phyloP scores from a whole-genome alignment of 805 yeast species.

The Naumovozyma baii region DNA sequence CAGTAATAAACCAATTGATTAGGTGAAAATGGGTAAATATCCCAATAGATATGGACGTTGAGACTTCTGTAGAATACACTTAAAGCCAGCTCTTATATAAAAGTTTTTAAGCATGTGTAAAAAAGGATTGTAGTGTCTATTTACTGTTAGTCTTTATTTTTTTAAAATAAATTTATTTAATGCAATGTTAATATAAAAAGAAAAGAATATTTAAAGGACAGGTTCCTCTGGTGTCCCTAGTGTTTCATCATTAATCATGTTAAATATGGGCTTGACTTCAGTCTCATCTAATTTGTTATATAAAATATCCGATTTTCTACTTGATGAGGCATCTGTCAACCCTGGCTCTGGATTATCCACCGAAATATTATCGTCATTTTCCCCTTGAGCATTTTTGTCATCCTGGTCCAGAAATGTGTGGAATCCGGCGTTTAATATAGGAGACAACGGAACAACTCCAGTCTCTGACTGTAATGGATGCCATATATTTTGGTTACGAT shows the following conservation, averaged over 20 bases:
- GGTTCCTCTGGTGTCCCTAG: not conserved
- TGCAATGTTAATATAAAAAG: not conserved
- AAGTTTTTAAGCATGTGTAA: no score
- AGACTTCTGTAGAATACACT: no score
- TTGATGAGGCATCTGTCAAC: not conserved
- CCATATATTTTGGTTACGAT: slow-evolving; percentile 20
- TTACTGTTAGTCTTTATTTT: no score
- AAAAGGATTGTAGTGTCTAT: no score
- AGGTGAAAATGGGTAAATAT: slow-evolving; percentile 6
- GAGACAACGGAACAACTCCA: not conserved
- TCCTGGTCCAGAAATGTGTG: not conserved
- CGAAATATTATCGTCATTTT: not conserved
- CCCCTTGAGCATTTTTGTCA: slow-evolving; percentile 1
- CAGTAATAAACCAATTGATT: slow-evolving; percentile 21
- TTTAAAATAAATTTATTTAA: not conserved
- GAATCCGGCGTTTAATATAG: not conserved
- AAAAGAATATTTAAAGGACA: not conserved
- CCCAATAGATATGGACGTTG: not conserved
- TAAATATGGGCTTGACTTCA: not conserved
- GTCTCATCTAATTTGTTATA: not conserved
- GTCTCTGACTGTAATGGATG: slow-evolving; percentile 16
- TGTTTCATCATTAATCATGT: not conserved
- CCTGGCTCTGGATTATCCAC: not conserved
- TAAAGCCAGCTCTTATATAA: no score
- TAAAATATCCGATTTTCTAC: not conserved